phyloP scores from a whole-genome alignment of 1,284 basidiomycete species.

The Boletus semigastroideus region DNA sequence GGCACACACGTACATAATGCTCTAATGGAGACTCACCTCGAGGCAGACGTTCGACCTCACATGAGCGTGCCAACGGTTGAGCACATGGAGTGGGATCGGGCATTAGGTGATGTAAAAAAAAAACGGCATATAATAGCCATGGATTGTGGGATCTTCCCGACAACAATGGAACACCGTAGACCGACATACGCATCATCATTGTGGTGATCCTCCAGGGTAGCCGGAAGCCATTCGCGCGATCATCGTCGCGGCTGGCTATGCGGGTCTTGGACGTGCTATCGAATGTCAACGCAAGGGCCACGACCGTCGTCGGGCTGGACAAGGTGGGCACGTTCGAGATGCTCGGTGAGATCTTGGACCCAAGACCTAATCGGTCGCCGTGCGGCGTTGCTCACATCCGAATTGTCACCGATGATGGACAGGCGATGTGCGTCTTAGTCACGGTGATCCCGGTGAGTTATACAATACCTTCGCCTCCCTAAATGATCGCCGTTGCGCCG shows the following conservation, averaged over 20 bases:
- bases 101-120: too few species aligned
- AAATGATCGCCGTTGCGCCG: conserved; percentile 12
- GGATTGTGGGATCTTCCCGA: not conserved
- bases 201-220: not conserved
- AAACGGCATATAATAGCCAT: too few species aligned
- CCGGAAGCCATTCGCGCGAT: conserved; percentile 15
- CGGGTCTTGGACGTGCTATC: conserved; percentile 33
- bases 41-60: too few species aligned
- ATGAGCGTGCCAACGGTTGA: too few species aligned
- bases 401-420: not conserved
- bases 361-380: too few species aligned
- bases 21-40: too few species aligned
- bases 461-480: not conserved
- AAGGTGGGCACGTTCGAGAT: conserved; percentile 15
- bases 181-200: not conserved
- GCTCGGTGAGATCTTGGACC: conserved; percentile 20
- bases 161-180: not conserved
- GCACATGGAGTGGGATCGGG: too few species aligned
- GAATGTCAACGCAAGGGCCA: conserved; percentile 31
- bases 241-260: conserved; percentile 32
- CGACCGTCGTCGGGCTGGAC: conserved; percentile 29
- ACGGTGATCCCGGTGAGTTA: not conserved
- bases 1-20: too few species aligned
- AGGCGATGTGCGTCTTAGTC: conserved; percentile 9
- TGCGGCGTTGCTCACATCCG: not conserved